phyloP scores from a whole-genome alignment of 2,329 filamentous ascomycete species.

The Nemania sp. region DNA sequence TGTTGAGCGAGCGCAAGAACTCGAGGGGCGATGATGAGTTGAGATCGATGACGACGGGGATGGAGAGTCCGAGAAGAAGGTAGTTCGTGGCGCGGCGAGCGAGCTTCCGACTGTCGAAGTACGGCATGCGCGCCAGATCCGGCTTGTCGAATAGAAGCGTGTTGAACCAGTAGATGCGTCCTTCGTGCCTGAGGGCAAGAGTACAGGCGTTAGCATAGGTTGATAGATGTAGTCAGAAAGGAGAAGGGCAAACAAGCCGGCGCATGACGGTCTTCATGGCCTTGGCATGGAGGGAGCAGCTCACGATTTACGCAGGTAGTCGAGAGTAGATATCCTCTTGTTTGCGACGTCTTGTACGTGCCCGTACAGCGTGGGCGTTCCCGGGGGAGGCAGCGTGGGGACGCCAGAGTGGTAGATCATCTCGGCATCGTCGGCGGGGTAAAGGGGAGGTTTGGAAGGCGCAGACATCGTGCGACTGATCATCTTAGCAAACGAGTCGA shows the following conservation, averaged over 20 bases:
- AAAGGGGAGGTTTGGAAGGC: conserved; percentile 30
- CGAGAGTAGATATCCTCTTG: conserved; percentile 91
- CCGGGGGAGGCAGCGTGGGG: conserved; percentile 47
- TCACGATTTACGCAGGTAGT: conserved; percentile 90
- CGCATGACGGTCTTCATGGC: neutral
- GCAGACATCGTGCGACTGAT: conserved; percentile 46
- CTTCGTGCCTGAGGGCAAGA: conserved; percentile 96
- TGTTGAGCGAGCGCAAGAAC: conserved; percentile 84
- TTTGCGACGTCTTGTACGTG: conserved; percentile 82
- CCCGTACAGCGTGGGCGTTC: conserved; percentile 55
- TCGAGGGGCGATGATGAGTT: conserved; percentile 79
- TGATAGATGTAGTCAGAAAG: conserved; percentile 5
- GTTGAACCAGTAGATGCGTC: conserved; percentile 97
- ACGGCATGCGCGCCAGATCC: conserved; percentile 80
- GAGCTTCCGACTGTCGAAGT: conserved; percentile 81
- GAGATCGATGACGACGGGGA: conserved; percentile 87
- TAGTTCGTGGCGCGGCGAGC: conserved; percentile 91
- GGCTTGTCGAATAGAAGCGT: conserved; percentile 86
- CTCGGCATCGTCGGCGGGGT: conserved; percentile 31
- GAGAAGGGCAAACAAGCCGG: neutral
- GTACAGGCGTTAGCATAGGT: too few relatives aligned
- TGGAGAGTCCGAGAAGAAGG: conserved; percentile 86
- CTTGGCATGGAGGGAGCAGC: conserved; percentile 41
- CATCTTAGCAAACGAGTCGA: conserved; percentile 49
- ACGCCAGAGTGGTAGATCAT: conserved; percentile 29